phyloP scores from a whole-genome alignment of 768 basidiomycete species.

The Rhodotorula toruloides region DNA sequence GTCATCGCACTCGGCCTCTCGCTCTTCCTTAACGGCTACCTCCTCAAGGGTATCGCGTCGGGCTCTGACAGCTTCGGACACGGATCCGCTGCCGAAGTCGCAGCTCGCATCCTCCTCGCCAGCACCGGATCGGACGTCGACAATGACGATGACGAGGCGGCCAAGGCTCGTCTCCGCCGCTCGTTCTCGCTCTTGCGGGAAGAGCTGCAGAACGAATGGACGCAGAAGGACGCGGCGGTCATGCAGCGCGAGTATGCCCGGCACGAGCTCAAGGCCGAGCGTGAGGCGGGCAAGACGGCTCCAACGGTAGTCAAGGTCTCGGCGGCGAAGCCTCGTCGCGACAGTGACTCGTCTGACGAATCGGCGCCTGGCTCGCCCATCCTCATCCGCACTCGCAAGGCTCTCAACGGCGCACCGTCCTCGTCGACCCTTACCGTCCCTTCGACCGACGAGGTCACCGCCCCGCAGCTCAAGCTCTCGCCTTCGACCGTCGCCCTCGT shows the following conservation, averaged over 20 bases:
- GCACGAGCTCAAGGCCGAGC: conserved; percentile 28
- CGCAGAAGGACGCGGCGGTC: conserved; percentile 37
- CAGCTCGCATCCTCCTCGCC: conserved; percentile 47
- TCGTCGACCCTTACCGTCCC: background rate
- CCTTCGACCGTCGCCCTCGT: conserved; percentile 38
- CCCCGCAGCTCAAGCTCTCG: conserved; percentile 30
- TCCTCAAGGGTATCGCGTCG: conserved; percentile 63
- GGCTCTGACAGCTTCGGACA: conserved; percentile 47
- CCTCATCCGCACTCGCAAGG: conserved; percentile 34
- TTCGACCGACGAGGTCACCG: background rate
- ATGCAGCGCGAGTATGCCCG: conserved; percentile 37
- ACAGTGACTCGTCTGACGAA: conserved; percentile 31
- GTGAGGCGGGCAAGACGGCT: conserved; percentile 27
- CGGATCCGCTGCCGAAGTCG: conserved; percentile 49
- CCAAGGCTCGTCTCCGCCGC: conserved; percentile 23
- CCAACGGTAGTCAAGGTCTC: conserved; percentile 36
- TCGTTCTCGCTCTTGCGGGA: conserved; percentile 32
- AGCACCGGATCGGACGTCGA: conserved; percentile 33
- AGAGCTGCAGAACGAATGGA: conserved; percentile 41
- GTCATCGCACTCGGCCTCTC: conserved; percentile 78
- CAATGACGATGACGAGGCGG: conserved; percentile 27
- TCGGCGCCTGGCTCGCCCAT: conserved; percentile 40
- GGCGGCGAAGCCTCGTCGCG: conserved; percentile 20
- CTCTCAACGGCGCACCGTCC: conserved; percentile 3
- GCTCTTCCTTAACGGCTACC: conserved; percentile 84